phyloP scores from a whole-genome alignment of 495 filamentous ascomycete species.

The Bacidia rubella region DNA sequence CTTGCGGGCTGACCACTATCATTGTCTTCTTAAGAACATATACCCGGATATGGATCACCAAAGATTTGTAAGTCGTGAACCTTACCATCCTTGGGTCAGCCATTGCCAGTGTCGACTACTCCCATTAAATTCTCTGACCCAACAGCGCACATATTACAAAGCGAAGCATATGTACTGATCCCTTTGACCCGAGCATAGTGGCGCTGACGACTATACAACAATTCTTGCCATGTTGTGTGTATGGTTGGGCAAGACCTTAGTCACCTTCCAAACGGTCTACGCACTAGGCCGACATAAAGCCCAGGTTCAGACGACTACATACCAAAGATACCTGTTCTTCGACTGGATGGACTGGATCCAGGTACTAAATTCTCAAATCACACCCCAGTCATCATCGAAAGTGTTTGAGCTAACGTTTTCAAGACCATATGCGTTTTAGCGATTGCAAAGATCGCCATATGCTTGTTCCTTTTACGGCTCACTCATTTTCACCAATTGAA shows the following conservation, averaged over 20 bases:
- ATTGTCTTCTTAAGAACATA: constrained; percentile 2
- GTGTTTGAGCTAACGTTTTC: background rate
- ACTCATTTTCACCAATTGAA: constrained; percentile 7
- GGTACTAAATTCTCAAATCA: background rate
- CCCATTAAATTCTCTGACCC: too few species aligned
- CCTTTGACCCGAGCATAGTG: background rate
- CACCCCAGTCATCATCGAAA: background rate
- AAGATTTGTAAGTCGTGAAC: constrained; percentile 7
- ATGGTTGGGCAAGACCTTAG: constrained; percentile 8
- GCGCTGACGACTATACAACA: background rate
- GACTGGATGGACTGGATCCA: constrained; percentile 2
- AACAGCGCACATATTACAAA: constrained; percentile 6
- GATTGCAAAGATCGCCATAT: constrained; percentile 27
- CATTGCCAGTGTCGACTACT: too few species aligned
- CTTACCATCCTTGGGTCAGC: too few species aligned
- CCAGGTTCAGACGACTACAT: background rate
- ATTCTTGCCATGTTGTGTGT: background rate
- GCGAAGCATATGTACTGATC: background rate
- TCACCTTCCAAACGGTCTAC: constrained; percentile 4
- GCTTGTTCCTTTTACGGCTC: constrained; percentile 19
- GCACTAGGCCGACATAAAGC: constrained; percentile 8
- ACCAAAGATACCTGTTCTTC: constrained; percentile 11
- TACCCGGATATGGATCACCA: constrained; percentile 8
- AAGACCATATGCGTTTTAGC: constrained; percentile 19
- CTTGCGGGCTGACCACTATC: constrained; percentile 5